These are phyloP conservation scores for Eruca vesicaria DNA, from an alignment of 441 rosid genomes.

Conservation along the genomic window DNA sequence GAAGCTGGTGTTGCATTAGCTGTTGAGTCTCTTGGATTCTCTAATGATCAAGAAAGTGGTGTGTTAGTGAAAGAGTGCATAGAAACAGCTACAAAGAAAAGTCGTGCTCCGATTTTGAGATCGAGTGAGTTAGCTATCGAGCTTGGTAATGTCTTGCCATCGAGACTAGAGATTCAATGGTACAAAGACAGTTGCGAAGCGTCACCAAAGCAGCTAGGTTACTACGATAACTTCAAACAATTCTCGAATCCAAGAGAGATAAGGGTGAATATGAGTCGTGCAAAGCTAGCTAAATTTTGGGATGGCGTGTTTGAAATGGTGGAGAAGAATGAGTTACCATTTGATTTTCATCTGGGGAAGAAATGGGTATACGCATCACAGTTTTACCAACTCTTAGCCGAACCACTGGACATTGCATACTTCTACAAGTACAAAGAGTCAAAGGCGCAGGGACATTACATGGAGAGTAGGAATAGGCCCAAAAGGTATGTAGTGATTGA, in stretches of 20 bases:
- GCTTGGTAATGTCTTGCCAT: constrained; percentile 47
- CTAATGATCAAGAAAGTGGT: constrained; percentile 41
- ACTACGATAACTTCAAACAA: constrained; percentile 73
- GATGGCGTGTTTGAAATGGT: constrained; percentile 51
- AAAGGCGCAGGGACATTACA: constrained; percentile 46
- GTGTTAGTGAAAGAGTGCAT: constrained; percentile 48
- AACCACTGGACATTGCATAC: constrained; percentile 79
- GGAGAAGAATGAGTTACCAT: constrained; percentile 66
- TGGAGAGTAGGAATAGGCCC: constrained; percentile 49
- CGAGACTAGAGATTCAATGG: constrained; percentile 68
- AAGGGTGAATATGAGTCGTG: constrained; percentile 53
- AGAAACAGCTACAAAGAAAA: constrained; percentile 40
- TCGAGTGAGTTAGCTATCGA: constrained; percentile 55
- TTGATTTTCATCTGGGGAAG: constrained; percentile 45
- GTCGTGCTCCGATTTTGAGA: constrained; percentile 50
- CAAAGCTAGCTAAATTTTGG: constrained; percentile 66
- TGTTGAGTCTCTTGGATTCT: constrained; percentile 57
- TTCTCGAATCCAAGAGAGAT: constrained; percentile 45
- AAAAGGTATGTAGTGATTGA: constrained; percentile 67
- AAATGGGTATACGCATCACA: constrained; percentile 69
- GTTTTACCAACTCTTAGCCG: constrained; percentile 65
- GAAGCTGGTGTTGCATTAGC: constrained; percentile 64
- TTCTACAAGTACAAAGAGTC: constrained; percentile 49
- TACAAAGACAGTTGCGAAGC: constrained; percentile 55
- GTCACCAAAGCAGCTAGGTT: constrained; percentile 55